Evolutionary conservation across 495 filamentous ascomycete genomes (phyloP), one percentile per base, ranked within the genome.

Genomic region (Penicillium ochrochloron): DNA sequence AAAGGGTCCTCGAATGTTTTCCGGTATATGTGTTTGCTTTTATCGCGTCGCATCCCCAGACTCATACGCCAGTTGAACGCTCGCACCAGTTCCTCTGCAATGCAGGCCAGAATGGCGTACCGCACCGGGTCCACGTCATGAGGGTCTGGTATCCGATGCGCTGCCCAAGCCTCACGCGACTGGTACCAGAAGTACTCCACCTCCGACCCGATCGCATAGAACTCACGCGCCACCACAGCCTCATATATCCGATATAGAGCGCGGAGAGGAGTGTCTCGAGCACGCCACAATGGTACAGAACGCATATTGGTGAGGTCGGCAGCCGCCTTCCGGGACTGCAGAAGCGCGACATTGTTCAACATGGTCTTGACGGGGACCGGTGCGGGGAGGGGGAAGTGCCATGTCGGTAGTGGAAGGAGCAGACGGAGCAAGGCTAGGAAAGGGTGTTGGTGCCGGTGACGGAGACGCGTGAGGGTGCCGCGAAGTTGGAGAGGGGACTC

Each of bases 201-300:
- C 55, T 82, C 77, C 17, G 54, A 66, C 7, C 74, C 73, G 31
- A 78, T 67, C 12, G 68, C 50, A 19, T 34, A 61, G 39, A 72
- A 73, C 2, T 62, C 55, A 14, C 70, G 63, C 10, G 78, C 68
- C 5, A 71, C 61, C 14, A 73, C 61, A 6, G 67, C 55, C 46
- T 80, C 78, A 27, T 80, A 80, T 11, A 80, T 61, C 3, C 78
- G 76, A 63, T 80, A 82, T 10, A 80, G 41, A 2, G 73, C 75
- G 15, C 78, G 71, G 5, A 79, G 61, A 1, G 75, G 75, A 0
- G 78, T 82, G 46, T 80, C 77, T 7, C 76, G 68, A 60, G 65
- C 61, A 21, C 70, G 65, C 70, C 73, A 80, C 42, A 81, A 60
- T 0, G 77, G 76, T n/a, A 79, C 70, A 12, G 52, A 57, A 14